phyloP scores from a whole-genome alignment of 73 alveolate genomes.

The Blepharisma japonicum region DNA sequence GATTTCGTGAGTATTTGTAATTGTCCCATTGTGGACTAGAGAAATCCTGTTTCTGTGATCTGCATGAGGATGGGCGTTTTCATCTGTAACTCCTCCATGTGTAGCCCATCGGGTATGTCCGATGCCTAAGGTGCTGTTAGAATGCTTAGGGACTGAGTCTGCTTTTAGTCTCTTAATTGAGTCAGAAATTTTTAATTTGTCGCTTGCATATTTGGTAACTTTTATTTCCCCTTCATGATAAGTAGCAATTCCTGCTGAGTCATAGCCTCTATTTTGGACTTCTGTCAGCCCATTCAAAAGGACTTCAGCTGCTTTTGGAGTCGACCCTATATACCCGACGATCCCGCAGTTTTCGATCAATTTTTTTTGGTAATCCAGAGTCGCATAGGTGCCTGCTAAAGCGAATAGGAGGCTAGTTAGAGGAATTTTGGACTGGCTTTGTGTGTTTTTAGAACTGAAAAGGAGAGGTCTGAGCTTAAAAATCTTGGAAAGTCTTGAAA shows the following conservation, averaged over 20 bases:
- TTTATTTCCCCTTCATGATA: conserved; percentile 57
- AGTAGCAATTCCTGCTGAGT: conserved; percentile 85
- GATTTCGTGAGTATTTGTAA: conserved; percentile 65
- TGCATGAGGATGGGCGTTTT: conserved; percentile 89
- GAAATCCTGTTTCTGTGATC: conserved; percentile 64
- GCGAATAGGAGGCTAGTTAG: too few species aligned
- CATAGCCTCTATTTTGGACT: conserved; percentile 82
- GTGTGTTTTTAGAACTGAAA: too few species aligned
- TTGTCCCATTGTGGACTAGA: conserved; percentile 81
- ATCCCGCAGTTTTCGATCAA: conserved; percentile 74
- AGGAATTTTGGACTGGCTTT: too few species aligned
- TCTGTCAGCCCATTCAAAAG: conserved; percentile 72
- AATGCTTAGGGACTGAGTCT: conserved; percentile 63
- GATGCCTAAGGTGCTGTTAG: conserved; percentile 60
- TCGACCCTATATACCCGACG: conserved; percentile 73
- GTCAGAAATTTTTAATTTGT: conserved; percentile 64
- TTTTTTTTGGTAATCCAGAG: background rate
- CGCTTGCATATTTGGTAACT: conserved; percentile 67
- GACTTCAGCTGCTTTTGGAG: conserved; percentile 65
- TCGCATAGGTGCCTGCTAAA: background rate
- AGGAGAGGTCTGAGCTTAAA: too few species aligned
- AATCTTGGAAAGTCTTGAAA: too few species aligned
- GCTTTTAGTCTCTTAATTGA: conserved; percentile 67
- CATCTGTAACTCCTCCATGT: conserved; percentile 85
- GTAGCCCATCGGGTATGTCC: conserved; percentile 97